Conservation (phyloP, 23 red algal species). For the Agarophyton chilense region DNA sequence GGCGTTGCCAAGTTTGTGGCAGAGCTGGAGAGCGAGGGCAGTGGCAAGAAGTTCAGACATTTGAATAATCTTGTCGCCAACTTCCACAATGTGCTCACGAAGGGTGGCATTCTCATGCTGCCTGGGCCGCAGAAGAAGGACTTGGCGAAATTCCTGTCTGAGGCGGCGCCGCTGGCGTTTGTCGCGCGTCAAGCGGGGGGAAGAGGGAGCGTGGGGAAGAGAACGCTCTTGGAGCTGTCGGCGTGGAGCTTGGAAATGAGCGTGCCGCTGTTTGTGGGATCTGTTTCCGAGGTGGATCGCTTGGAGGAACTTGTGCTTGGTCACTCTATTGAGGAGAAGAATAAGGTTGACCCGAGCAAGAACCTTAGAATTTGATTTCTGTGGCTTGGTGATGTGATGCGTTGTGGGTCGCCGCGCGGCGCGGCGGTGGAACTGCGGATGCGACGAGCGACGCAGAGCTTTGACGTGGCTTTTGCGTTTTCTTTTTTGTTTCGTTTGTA, state of each 20-base stretch:
- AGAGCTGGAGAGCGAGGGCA: slow-evolving; percentile 62
- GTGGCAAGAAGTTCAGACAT: slow-evolving; percentile 84
- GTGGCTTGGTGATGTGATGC: too few species aligned
- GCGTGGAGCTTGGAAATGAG: slow-evolving; percentile 98
- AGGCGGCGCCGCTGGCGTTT: slow-evolving; percentile 95
- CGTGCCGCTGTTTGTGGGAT: slow-evolving; percentile 92
- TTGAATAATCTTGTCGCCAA: slow-evolving; percentile 90
- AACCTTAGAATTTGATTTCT: slow-evolving; percentile 27
- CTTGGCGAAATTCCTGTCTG: slow-evolving; percentile 85
- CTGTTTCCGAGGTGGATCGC: slow-evolving; percentile 79
- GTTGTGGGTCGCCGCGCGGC: too few species aligned
- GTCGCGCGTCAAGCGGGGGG: slow-evolving; percentile 95
- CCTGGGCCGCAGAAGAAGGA: slow-evolving; percentile 91
- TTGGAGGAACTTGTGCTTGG: slow-evolving; percentile 82
- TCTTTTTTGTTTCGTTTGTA: slow-evolving; percentile 1
- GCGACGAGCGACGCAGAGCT: background rate
- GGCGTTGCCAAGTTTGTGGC: slow-evolving; percentile 82
- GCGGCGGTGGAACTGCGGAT: background rate
- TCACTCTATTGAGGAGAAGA: slow-evolving; percentile 70
- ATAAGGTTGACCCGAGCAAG: slow-evolving; percentile 74
- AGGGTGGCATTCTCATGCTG: slow-evolving; percentile 96
- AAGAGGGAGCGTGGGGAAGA: slow-evolving; percentile 87
- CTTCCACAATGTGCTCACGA: slow-evolving; percentile 87
- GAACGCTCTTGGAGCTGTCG: slow-evolving; percentile 88
- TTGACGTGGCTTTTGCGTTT: background rate